These are phyloP conservation scores for Malus hybrid DNA, from an alignment of 331 rosid species.

Conservation along the genomic window DNA sequence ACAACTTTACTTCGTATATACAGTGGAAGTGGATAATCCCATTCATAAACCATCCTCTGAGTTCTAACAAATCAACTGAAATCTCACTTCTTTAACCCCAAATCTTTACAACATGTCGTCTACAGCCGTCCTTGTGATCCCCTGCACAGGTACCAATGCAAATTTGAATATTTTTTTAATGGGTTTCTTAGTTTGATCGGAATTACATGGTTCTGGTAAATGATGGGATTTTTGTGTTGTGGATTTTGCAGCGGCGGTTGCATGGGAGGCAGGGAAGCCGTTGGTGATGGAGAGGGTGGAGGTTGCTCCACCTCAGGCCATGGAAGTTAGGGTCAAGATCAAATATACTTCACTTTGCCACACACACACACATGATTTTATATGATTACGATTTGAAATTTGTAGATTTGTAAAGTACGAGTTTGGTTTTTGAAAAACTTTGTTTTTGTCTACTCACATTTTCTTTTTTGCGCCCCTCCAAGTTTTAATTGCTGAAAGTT, in stretches of 20 bases:
- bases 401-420: no score
- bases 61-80: no score
- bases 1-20: neutral
- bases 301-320: constrained; percentile 39
- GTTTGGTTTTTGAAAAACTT: no score
- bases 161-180: neutral
- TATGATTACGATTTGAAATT: neutral
- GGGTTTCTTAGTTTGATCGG: neutral
- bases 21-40: no score
- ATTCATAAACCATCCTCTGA: no score
- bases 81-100: neutral
- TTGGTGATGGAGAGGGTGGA: constrained; percentile 30
- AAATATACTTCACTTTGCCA: constrained; percentile 35
- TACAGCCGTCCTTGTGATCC: constrained; percentile 20
- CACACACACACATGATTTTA: neutral
- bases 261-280: constrained; percentile 31
- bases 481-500: no score
- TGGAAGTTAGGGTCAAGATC: constrained; percentile 34
- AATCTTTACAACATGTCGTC: constrained; percentile 6
- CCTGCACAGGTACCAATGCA: constrained; percentile 22
- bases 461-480: no score
- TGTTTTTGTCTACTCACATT: no score
- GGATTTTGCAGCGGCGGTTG: constrained; percentile 26
- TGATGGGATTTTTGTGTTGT: neutral
- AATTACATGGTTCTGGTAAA: neutral